These are phyloP conservation scores for Lonicera japonica DNA, from an alignment of 129 eudicot genomes.

Conservation along the genomic window DNA sequence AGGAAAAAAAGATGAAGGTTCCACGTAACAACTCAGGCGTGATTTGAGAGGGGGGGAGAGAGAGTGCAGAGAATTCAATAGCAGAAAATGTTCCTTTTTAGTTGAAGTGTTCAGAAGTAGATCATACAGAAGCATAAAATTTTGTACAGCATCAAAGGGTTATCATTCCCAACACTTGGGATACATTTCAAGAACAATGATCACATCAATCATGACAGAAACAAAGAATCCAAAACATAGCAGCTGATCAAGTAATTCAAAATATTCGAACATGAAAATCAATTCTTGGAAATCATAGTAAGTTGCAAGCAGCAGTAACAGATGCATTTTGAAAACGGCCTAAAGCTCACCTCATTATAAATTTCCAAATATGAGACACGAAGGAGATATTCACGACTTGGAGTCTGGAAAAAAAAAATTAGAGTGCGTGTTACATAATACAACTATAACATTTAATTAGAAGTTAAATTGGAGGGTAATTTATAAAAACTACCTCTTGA, in stretches of 20 bases:
- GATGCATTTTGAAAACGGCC: slow-evolving; percentile 5
- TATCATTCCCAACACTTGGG: not conserved
- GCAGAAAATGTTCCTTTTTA: no score
- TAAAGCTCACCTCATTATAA: slow-evolving; percentile 73
- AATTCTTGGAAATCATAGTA: not conserved
- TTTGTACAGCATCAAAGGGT: not conserved
- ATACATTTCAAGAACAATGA: not conserved
- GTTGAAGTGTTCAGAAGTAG: no score
- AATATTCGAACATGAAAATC: slow-evolving; percentile 10
- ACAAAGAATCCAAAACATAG: slow-evolving; percentile 3
- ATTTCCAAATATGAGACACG: slow-evolving; percentile 97
- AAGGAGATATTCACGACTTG: slow-evolving; percentile 92
- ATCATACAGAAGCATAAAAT: no score
- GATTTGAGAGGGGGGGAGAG: no score
- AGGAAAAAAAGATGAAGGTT: not conserved
- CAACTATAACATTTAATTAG: slow-evolving; percentile 8
- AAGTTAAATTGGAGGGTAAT: slow-evolving; percentile 7
- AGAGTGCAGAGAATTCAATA: no score
- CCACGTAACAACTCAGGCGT: not conserved
- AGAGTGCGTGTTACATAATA: slow-evolving; percentile 10
- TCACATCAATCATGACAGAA: slow-evolving; percentile 2
- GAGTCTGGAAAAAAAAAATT: slow-evolving; percentile 55
- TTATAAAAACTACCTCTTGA: slow-evolving; percentile 61
- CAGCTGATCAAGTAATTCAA: slow-evolving; percentile 10
- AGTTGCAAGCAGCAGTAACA: slow-evolving; percentile 9